These are phyloP conservation scores for Thermothielavioides terrestris DNA, from an alignment of 495 filamentous ascomycete species.

Conservation along the genomic window DNA sequence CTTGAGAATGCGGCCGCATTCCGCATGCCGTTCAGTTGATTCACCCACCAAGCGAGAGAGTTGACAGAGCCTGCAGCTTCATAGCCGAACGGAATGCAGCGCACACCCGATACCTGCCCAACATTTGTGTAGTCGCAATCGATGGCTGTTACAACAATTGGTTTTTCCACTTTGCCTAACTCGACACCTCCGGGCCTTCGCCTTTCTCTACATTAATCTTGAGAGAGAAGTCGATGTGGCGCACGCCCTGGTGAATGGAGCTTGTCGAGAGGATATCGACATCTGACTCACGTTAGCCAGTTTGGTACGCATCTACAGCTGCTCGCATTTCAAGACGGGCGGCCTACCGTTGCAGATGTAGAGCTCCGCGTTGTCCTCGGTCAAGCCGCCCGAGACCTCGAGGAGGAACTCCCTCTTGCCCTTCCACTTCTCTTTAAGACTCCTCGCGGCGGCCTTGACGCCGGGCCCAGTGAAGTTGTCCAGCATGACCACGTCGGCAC, in stretches of 20 bases:
- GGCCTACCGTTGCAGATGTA: constrained; percentile 66
- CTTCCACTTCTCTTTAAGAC: constrained; percentile 68
- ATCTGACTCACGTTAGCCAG: constrained; percentile 38
- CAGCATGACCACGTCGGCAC: constrained; percentile 93
- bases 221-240: constrained; percentile 89
- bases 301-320: neutral
- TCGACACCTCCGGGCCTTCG: constrained; percentile 18
- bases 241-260: constrained; percentile 89
- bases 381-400: constrained; percentile 88
- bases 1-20: too few species aligned
- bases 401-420: constrained; percentile 62
- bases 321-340: neutral
- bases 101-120: too few species aligned
- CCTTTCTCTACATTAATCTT: constrained; percentile 55
- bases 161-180: constrained; percentile 4
- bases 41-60: too few species aligned
- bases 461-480: constrained; percentile 83
- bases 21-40: too few species aligned
- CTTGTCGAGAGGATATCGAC: constrained; percentile 94
- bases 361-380: constrained; percentile 65
- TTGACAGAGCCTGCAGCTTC: too few species aligned
- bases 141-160: neutral
- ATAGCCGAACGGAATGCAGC: too few species aligned
- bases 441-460: constrained; percentile 58
- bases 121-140: too few species aligned